Conservation (phyloP, 768 basidiomycete genomes). For the Porphyrellus cyaneotinctus region DNA sequence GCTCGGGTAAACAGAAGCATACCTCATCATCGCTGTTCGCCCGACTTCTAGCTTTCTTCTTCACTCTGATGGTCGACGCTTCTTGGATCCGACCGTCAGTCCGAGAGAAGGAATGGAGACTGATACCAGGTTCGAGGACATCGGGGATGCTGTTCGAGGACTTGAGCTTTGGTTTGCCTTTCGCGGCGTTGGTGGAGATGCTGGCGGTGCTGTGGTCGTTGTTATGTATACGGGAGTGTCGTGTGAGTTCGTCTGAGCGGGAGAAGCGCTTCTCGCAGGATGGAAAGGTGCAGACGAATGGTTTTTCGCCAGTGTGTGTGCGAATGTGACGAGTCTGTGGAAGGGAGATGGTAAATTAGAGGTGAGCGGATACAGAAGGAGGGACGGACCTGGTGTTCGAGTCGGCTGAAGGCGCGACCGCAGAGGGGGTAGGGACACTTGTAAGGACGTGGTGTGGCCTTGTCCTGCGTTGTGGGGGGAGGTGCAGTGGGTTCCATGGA, state of each 20-base stretch:
- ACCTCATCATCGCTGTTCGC: conserved; percentile 86
- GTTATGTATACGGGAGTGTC: conserved; percentile 92
- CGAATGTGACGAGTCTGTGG: conserved; percentile 92
- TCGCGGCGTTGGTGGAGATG: conserved; percentile 21
- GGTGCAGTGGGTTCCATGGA: conserved; percentile 24
- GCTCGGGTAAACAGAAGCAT: conserved; percentile 27
- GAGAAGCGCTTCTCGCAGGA: conserved; percentile 99
- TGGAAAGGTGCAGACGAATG: conserved; percentile 86
- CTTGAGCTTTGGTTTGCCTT: conserved; percentile 30
- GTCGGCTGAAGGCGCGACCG: conserved; percentile 90
- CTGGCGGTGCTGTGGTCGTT: conserved; percentile 41
- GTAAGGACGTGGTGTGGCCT: conserved; percentile 69
- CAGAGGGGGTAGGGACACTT: conserved; percentile 93
- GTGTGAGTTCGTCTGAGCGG: conserved; percentile 95
- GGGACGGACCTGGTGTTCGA: conserved; percentile 85
- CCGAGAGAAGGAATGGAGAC: conserved; percentile 24
- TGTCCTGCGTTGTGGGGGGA: conserved; percentile 29
- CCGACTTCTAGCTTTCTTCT: conserved; percentile 76
- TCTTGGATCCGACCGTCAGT: conserved; percentile 21
- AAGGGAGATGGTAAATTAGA: conserved; percentile 15
- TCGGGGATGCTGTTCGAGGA: conserved; percentile 23
- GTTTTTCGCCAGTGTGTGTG: conserved; percentile 98
- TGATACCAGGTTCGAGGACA: conserved; percentile 23
- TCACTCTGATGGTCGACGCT: conserved; percentile 38
- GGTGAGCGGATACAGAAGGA: conserved; percentile 9